Evolutionary conservation across 176 grass and related monocot species (phyloP).

Genomic region (Triticum monococcum): DNA sequence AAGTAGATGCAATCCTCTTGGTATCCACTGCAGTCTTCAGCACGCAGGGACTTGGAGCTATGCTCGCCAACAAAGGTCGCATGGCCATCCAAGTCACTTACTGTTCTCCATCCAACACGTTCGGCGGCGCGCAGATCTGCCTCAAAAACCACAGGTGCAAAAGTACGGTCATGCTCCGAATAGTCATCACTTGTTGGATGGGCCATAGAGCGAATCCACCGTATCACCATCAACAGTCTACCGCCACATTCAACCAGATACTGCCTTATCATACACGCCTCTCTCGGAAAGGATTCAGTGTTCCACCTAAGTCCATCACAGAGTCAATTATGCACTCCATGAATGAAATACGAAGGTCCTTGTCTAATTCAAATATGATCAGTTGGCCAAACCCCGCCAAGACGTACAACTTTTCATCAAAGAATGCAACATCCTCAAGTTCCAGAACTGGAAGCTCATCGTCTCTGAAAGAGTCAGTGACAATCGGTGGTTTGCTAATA

Average conservation of each 20-base stretch:
- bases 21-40: neutral
- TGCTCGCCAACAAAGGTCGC: constrained; percentile 20
- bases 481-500: neutral
- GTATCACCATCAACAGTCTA: neutral
- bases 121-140: neutral
- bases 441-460: neutral
- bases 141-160: neutral
- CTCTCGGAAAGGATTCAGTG: too few species aligned
- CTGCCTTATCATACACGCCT: too few species aligned
- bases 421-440: neutral
- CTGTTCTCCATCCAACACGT: neutral
- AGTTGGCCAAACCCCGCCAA: neutral
- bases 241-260: neutral
- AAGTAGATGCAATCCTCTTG: constrained; percentile 22
- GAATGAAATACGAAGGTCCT: neutral
- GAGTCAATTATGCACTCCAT: neutral
- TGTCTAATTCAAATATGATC: neutral
- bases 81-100: neutral
- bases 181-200: neutral
- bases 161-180: neutral
- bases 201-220: neutral
- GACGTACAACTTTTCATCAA: neutral
- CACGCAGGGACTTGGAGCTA: constrained; percentile 22
- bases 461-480: neutral
- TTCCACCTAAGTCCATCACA: too few species aligned